These are phyloP conservation scores for Naganishia sp. DNA, from an alignment of 1,284 basidiomycete species.

Conservation along the genomic window DNA sequence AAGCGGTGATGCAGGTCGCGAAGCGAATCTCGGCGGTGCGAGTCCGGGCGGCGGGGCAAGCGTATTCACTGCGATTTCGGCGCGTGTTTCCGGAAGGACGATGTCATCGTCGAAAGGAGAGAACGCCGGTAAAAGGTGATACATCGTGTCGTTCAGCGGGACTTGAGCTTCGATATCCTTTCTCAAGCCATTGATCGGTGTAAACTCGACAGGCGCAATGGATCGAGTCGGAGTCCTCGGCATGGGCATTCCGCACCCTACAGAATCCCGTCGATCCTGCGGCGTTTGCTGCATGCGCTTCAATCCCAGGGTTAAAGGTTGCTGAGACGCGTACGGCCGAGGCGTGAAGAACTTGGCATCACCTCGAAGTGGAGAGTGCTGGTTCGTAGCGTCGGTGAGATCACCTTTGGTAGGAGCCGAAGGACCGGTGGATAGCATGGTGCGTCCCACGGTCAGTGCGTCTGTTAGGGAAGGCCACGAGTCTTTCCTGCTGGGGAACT, in stretches of 20 bases:
- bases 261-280: not conserved
- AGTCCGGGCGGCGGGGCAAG: not conserved
- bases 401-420: not conserved
- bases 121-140: constrained; percentile 10
- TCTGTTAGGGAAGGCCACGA: constrained; percentile 20
- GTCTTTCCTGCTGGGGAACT: not conserved
- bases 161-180: not conserved
- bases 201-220: not conserved
- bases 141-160: not conserved
- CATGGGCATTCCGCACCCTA: not conserved
- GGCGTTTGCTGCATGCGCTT: not conserved
- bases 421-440: not conserved
- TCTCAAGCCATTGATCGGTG: not conserved
- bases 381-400: not conserved
- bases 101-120: constrained; percentile 13
- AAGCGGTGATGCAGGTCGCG: not conserved
- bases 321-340: not conserved
- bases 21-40: not conserved
- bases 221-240: not conserved
- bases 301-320: not conserved
- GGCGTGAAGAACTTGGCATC: constrained; percentile 20
- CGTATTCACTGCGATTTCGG: not conserved
- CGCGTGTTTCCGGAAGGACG: not conserved
- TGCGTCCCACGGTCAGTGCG: constrained; percentile 5
- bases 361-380: constrained; percentile 11